Conservation (phyloP, 305 asterid genomes). For the Nicotiana rustica region DNA sequence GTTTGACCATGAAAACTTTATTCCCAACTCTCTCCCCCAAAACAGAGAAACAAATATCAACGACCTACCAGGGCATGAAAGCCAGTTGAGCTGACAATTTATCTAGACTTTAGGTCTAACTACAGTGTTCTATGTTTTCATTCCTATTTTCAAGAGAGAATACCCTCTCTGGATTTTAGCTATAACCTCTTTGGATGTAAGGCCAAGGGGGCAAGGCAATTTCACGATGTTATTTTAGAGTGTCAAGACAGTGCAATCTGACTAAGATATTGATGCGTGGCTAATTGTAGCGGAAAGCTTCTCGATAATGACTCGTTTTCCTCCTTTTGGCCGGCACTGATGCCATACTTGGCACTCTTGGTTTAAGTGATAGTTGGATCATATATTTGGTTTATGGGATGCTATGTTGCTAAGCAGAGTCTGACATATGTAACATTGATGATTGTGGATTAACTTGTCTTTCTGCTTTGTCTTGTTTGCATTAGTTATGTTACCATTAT, state of each 20-base stretch:
- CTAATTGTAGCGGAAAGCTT: background rate
- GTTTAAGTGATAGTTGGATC: slow-evolving; percentile 13
- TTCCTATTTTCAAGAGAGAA: slow-evolving; percentile 12
- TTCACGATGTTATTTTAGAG: slow-evolving; percentile 4
- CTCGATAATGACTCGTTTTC: background rate
- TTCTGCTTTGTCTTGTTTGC: slow-evolving; percentile 23
- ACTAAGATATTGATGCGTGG: background rate
- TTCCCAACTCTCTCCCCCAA: background rate
- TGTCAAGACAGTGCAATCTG: slow-evolving; percentile 20
- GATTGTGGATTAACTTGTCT: background rate
- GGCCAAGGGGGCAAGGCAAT: slow-evolving; percentile 29
- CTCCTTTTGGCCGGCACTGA: background rate
- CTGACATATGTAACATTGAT: background rate
- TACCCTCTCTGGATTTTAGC: slow-evolving; percentile 8
- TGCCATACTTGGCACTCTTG: slow-evolving; percentile 22
- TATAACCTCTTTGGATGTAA: slow-evolving; percentile 28
- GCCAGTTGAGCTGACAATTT: slow-evolving; percentile 26
- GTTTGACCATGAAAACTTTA: slow-evolving; percentile 10
- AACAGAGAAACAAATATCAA: background rate
- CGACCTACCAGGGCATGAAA: slow-evolving; percentile 4
- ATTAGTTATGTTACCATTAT: background rate
- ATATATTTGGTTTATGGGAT: slow-evolving; percentile 12
- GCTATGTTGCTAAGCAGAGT: slow-evolving; percentile 26
- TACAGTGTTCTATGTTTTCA: background rate
- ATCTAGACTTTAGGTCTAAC: slow-evolving; percentile 19